Base-by-base conservation (phyloP, 306 rosid species). In the Purshia tridentata region DNA sequence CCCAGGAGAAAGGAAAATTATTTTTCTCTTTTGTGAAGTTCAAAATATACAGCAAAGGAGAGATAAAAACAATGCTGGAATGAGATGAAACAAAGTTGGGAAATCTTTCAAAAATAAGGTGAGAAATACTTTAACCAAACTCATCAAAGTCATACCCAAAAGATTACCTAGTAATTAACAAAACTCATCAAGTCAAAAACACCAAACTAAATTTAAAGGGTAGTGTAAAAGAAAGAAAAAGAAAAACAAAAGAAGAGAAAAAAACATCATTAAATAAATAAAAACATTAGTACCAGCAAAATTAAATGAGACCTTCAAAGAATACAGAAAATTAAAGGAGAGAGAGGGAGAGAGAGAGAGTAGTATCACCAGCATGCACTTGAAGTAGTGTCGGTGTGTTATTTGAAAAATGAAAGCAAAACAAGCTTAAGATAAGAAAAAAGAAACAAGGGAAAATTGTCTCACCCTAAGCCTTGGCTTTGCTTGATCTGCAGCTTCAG, bases 331-430 rank as follows among this genome's bases (percentile, higher is more conserved):
- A 14, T 64, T 16, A 35, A 69, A 62, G 6, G 20, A 13, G 35
- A 49, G 56, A 22, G 35, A 45, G 23, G 20, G 6, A 16, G 64
- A 53, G 20, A 19, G 45, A 75, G 53, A 58, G 22, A 51, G 44
- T 71, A 75, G 44, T 48, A 57, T 37, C 46, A 80, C 54, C 42
- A 3, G 60, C 47, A 70, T n/a, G 20, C 71, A 61, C 44, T 48
- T 9, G 70, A 46, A 47, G 61, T 41, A 19, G 68, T 68, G 81
- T 81, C 76, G 79, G 81, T 77, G 81, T 77, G 78, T 72, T 53
- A 50, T 46, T 53, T 6, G 49, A 41, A 10, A 19, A 18, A 10
- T 57, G 56, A 72, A 72, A 53, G 10, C 22, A 39, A 23, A 39
- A 2, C 8, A 44, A n/a, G 29, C 29, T 29, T 29, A 1, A 29